A percentile compares a stretch with the other conserved stretches of the same genome.
These are phyloP conservation scores for Nitzschia inconspicua DNA, from an alignment of 108 stramenopile species.

Conservation along the genomic window DNA sequence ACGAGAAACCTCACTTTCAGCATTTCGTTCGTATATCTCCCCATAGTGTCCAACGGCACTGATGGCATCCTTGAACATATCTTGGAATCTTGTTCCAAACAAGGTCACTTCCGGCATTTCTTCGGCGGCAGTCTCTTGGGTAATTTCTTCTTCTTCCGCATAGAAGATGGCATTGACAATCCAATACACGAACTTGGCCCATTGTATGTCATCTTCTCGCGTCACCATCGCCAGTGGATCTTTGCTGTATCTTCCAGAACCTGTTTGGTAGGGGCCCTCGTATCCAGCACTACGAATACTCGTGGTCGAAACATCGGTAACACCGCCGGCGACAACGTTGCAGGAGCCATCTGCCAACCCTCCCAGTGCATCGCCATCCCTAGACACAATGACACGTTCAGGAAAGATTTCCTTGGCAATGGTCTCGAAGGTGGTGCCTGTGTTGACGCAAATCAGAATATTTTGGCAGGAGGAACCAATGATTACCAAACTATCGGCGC, in stretches of 20 bases:
- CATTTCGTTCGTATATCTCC: slow-evolving; percentile 22
- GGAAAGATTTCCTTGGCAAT: slow-evolving; percentile 21
- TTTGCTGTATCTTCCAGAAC: slow-evolving; percentile 10
- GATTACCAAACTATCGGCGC: slow-evolving; percentile 28
- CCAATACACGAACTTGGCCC: slow-evolving; percentile 49
- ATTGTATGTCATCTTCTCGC: slow-evolving; percentile 38
- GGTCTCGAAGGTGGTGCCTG: slow-evolving; percentile 24
- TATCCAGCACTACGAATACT: slow-evolving; percentile 17
- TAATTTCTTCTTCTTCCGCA: slow-evolving; percentile 43
- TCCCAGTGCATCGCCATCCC: background rate
- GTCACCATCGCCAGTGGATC: slow-evolving; percentile 45
- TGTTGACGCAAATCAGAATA: slow-evolving; percentile 30
- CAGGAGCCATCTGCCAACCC: slow-evolving; percentile 15
- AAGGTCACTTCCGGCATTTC: slow-evolving; percentile 32
- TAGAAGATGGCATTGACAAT: slow-evolving; percentile 38
- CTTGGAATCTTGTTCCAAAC: slow-evolving; percentile 27
- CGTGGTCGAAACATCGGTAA: slow-evolving; percentile 3
- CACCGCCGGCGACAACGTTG: slow-evolving; percentile 28
- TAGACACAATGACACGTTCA: slow-evolving; percentile 3
- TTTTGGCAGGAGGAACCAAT: slow-evolving; percentile 11
- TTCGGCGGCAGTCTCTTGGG: background rate
- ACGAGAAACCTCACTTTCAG: background rate
- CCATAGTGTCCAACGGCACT: slow-evolving; percentile 26
- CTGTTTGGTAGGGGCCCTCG: slow-evolving; percentile 19
- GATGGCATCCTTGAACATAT: slow-evolving; percentile 17